These are phyloP conservation scores for Pelargonium australe DNA, from an alignment of 441 rosid genomes.

Conservation along the genomic window DNA sequence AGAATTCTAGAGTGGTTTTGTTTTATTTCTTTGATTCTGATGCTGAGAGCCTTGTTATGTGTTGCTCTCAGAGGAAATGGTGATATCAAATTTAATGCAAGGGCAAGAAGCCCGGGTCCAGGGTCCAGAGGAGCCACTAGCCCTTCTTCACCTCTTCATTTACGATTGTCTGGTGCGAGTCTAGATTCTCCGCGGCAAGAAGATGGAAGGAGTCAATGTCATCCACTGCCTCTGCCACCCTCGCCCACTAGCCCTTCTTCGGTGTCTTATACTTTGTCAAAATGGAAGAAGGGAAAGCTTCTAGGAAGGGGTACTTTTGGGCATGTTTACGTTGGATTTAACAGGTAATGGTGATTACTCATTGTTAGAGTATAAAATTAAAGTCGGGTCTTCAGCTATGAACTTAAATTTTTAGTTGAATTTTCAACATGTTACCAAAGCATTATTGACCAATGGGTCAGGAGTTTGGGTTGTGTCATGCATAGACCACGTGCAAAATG, in stretches of 20 bases:
- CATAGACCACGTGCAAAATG: too few species aligned
- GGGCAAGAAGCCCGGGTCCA: constrained; percentile 21
- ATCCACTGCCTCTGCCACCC: constrained; percentile 27
- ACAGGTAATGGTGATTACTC: constrained; percentile 20
- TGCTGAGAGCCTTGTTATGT: neutral
- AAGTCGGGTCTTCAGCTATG: too few species aligned
- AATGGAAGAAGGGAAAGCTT: constrained; percentile 25
- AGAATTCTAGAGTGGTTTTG: neutral
- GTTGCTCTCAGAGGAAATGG: constrained; percentile 15
- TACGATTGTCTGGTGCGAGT: constrained; percentile 9
- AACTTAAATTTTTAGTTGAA: neutral
- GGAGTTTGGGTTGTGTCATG: too few species aligned
- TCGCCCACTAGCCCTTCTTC: constrained; percentile 21
- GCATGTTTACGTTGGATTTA: constrained; percentile 42
- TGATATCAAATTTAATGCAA: constrained; percentile 14
- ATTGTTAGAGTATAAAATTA: neutral
- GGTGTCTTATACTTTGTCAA: constrained; percentile 12
- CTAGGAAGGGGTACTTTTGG: constrained; percentile 39
- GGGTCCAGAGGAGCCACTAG: constrained; percentile 19
- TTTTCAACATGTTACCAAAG: neutral
- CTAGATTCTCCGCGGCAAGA: constrained; percentile 20
- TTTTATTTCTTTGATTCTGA: neutral
- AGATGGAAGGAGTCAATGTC: constrained; percentile 19
- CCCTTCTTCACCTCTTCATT: constrained; percentile 20
- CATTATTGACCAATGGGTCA: too few species aligned